These are phyloP conservation scores for Aspergillus pseudonomiae DNA, from an alignment of 2,329 filamentous ascomycete genomes.

Conservation along the genomic window DNA sequence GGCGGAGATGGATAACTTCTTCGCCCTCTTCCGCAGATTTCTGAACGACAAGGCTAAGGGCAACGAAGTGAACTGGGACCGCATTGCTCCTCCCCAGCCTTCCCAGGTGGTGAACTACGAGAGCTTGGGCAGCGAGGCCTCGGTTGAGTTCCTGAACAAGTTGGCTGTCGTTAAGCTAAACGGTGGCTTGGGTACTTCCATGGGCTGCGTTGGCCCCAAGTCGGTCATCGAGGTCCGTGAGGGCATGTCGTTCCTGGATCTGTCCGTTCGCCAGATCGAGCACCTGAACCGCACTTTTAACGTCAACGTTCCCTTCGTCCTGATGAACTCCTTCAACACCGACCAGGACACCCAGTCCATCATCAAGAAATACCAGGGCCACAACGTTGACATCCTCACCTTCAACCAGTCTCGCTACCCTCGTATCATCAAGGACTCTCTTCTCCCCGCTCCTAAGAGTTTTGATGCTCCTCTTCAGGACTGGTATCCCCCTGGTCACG, in stretches of 20 bases:
- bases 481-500: conserved; percentile 99
- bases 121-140: conserved; percentile 83
- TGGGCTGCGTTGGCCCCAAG: conserved; percentile 99
- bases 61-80: conserved; percentile 93
- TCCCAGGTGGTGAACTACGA: conserved; percentile 96
- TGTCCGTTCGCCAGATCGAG: conserved; percentile 98
- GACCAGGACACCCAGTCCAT: conserved; percentile 97
- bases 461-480: conserved; percentile 85
- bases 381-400: conserved; percentile 98
- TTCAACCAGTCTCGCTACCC: conserved; percentile 99
- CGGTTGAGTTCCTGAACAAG: conserved; percentile 93
- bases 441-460: conserved; percentile 90
- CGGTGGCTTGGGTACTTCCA: conserved; percentile 97
- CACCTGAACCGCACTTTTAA: conserved; percentile 98
- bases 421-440: conserved; percentile 96
- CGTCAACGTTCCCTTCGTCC: conserved; percentile 95
- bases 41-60: conserved; percentile 99
- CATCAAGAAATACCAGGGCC: conserved; percentile 99
- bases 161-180: conserved; percentile 98
- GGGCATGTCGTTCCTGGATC: conserved; percentile 99
- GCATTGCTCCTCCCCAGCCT: conserved; percentile 89
- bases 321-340: conserved; percentile 99
- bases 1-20: conserved; percentile 99
- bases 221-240: conserved; percentile 99
- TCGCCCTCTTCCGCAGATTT: conserved; percentile 96